Evolutionary conservation across 345 rosid species (phyloP).

Genomic region (Ceriops zippeliana): DNA sequence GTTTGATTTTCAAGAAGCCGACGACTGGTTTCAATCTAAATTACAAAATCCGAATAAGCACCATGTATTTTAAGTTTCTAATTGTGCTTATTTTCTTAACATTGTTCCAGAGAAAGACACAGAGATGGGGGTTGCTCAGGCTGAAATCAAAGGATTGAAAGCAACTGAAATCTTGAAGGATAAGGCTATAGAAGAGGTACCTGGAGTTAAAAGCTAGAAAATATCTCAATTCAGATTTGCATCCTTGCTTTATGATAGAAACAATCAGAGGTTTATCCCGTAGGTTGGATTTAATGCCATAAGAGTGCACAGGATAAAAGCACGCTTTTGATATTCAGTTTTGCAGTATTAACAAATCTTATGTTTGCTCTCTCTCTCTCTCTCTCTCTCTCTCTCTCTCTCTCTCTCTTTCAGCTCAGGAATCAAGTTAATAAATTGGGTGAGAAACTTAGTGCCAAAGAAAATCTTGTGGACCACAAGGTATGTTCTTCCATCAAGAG

Average conservation of each 20-base stretch:
- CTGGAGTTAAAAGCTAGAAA: not conserved
- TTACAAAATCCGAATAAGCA: not conserved
- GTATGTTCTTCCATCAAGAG: conserved; percentile 26
- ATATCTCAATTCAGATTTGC: not conserved
- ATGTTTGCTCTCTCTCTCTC: not conserved
- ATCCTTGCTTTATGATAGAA: too few species aligned
- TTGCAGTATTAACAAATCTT: not conserved
- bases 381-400: conserved; percentile 18
- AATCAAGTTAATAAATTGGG: conserved; percentile 47
- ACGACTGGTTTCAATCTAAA: not conserved
- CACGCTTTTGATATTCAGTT: not conserved
- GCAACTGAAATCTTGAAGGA: conserved; percentile 63
- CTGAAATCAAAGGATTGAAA: conserved; percentile 64
- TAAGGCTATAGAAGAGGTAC: conserved; percentile 70
- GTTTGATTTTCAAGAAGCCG: too few species aligned
- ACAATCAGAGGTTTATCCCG: too few species aligned
- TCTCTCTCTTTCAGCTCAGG: conserved; percentile 43
- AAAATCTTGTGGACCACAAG: conserved; percentile 60
- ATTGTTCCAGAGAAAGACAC: conserved; percentile 53
- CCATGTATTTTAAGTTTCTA: not conserved
- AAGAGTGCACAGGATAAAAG: too few species aligned
- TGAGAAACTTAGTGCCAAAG: conserved; percentile 44
- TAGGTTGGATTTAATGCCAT: too few species aligned
- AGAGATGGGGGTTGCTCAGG: conserved; percentile 47
- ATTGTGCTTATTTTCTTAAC: not conserved